phyloP scores from a whole-genome alignment of 495 filamentous ascomycete genomes.

The Neurospora sp. region DNA sequence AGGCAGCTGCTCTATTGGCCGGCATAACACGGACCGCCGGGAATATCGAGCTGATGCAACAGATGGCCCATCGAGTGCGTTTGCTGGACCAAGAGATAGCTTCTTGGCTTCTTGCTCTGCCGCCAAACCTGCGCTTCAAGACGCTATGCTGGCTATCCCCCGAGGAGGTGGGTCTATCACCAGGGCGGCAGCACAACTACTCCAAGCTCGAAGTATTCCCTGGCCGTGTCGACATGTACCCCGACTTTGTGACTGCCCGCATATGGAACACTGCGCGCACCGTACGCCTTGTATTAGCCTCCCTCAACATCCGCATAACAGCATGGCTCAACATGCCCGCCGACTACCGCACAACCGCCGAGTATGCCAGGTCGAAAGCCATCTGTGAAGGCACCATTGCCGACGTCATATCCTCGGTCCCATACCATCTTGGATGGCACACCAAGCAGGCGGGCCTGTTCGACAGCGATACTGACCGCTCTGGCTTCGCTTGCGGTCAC shows the following conservation, averaged over 20 bases:
- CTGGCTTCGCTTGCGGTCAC: constrained; percentile 29
- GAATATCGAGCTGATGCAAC: constrained; percentile 23
- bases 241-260: constrained; percentile 36
- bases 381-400: constrained; percentile 33
- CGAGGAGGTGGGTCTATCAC: constrained; percentile 17
- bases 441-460: constrained; percentile 15
- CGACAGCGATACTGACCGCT: constrained; percentile 5
- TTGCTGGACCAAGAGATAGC: constrained; percentile 31
- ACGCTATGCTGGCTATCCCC: constrained; percentile 39
- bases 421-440: constrained; percentile 43
- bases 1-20: constrained; percentile 28
- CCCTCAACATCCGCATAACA: constrained; percentile 33
- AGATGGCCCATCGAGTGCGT: constrained; percentile 27
- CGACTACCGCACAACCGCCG: constrained; percentile 42
- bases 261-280: constrained; percentile 36
- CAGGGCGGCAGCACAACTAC: constrained; percentile 22
- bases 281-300: constrained; percentile 32
- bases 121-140: constrained; percentile 23
- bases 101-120: constrained; percentile 30
- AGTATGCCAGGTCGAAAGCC: constrained; percentile 33
- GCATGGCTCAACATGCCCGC: constrained; percentile 38
- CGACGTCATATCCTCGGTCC: constrained; percentile 42
- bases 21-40: constrained; percentile 21
- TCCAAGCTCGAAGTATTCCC: constrained; percentile 36
- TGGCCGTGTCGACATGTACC: constrained; percentile 42